Conservation (phyloP, 495 filamentous ascomycete species). For the Parmelia sp. region DNA sequence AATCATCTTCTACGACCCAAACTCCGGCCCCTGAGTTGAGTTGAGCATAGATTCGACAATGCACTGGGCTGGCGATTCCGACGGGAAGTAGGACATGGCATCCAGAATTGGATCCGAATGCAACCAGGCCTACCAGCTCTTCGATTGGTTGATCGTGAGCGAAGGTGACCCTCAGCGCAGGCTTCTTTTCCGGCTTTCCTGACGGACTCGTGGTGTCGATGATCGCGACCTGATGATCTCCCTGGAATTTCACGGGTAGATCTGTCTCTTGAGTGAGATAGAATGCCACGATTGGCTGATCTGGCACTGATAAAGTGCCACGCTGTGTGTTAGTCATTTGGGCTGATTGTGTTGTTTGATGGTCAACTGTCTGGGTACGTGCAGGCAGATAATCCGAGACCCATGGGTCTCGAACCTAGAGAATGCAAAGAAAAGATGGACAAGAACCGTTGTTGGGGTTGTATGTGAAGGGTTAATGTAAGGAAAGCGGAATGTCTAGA, state of each 20-base stretch:
- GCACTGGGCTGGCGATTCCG: background rate
- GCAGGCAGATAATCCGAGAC: background rate
- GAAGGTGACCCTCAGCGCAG: conserved; percentile 3
- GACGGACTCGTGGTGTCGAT: background rate
- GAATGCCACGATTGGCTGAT: background rate
- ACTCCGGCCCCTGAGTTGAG: conserved; percentile 2
- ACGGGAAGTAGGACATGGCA: conserved; percentile 1
- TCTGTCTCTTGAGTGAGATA: background rate
- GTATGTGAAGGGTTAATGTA: background rate
- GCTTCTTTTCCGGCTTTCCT: background rate
- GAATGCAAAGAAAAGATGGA: background rate
- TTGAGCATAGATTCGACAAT: conserved; percentile 4
- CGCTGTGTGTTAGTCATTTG: background rate
- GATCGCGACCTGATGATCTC: background rate
- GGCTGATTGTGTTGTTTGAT: background rate
- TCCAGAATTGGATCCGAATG: background rate
- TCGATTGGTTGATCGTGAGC: background rate
- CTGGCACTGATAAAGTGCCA: background rate
- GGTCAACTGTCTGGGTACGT: background rate
- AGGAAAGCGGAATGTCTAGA: background rate
- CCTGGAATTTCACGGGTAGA: background rate
- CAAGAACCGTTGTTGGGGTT: background rate
- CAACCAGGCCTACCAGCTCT: background rate
- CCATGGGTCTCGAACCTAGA: background rate
- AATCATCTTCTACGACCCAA: conserved; percentile 1